Evolutionary conservation across 495 filamentous ascomycete species (phyloP), one percentile per base, ranked within the genome.

Genomic region (Amniculicola lignicola): DNA sequence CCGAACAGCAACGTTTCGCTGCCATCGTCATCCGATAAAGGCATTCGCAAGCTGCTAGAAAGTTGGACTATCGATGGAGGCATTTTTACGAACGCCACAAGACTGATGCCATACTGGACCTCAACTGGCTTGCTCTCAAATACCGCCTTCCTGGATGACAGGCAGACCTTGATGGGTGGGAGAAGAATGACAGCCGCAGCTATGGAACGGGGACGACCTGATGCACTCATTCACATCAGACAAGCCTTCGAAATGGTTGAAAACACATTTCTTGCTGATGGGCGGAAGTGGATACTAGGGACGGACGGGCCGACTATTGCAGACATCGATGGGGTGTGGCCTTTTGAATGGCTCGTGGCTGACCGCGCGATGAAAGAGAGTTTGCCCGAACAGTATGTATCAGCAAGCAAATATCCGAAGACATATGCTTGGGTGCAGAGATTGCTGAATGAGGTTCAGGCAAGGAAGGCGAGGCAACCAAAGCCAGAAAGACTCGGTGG

Each of bases 81-180:
- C 19, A 46, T 83, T 25, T 86, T 84, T 59, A 55, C 44, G 16
- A 60, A 65, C 11, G 74, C 72, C 11, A 66, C 67, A 6, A 68
- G 72, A 45, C 59, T 79, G n/a, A 74, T 85, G 6, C 80, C 80
- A 4, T 49, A 49, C 50, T 69, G 7, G 51, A 74, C 48, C 57
- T 76, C 28, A 75, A 76, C 19, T 44, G 38, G 46, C 2, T n/a
- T 80, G 14, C 45, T 83, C 55, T 69, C 72, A 27, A 74, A 84
- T 54, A 63, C 69, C 11, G 71, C 60, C 42, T 83, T 82, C 49
- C 45, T 64, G 0, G 75, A 73, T 37, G 84, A 86, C 67, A 69
- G 83, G 7, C 72, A 73, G 19, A 5, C 24, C 15, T 27, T 57
- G 10, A 46, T 37, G 38, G 59, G 57, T 6, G 38, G 53, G 2